Conservation (phyloP, 257 asterid species). For the Echites panduratus region DNA sequence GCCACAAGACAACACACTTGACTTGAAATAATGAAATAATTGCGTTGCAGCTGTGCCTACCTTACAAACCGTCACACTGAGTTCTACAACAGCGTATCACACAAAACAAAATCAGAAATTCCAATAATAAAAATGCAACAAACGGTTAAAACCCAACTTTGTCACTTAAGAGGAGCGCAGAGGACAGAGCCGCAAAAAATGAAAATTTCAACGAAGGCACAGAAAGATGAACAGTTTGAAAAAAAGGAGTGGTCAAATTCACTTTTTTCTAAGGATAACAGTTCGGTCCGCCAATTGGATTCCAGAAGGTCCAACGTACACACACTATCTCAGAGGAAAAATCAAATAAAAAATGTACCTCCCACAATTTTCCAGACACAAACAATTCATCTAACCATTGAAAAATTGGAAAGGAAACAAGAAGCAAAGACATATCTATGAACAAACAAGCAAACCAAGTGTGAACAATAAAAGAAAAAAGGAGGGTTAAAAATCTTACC, state of each 20-base stretch:
- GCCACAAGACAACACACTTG: slow-evolving; percentile 16
- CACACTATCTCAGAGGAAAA: neutral
- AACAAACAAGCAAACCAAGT: neutral
- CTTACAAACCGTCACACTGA: slow-evolving; percentile 11
- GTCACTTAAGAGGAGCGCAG: slow-evolving; percentile 17
- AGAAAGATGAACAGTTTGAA: slow-evolving; percentile 21
- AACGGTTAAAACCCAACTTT: slow-evolving; percentile 5
- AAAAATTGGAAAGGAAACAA: slow-evolving; percentile 4
- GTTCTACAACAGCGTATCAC: slow-evolving; percentile 22
- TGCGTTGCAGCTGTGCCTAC: slow-evolving; percentile 10
- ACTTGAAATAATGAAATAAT: slow-evolving; percentile 8
- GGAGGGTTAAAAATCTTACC: slow-evolving; percentile 31
- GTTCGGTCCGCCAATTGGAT: slow-evolving; percentile 36
- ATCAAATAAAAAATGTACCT: neutral
- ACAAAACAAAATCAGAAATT: slow-evolving; percentile 23
- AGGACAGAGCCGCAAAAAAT: slow-evolving; percentile 26
- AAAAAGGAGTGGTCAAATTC: slow-evolving; percentile 28
- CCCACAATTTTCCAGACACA: neutral
- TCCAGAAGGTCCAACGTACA: slow-evolving; percentile 51
- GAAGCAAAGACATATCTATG: slow-evolving; percentile 1
- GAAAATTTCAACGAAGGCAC: slow-evolving; percentile 31
- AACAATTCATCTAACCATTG: slow-evolving; percentile 11
- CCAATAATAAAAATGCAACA: slow-evolving; percentile 2
- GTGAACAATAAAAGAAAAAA: slow-evolving; percentile 3
- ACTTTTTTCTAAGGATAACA: slow-evolving; percentile 21